phyloP scores from a whole-genome alignment of 169 alveolate genomes.

The Theileria parva region DNA sequence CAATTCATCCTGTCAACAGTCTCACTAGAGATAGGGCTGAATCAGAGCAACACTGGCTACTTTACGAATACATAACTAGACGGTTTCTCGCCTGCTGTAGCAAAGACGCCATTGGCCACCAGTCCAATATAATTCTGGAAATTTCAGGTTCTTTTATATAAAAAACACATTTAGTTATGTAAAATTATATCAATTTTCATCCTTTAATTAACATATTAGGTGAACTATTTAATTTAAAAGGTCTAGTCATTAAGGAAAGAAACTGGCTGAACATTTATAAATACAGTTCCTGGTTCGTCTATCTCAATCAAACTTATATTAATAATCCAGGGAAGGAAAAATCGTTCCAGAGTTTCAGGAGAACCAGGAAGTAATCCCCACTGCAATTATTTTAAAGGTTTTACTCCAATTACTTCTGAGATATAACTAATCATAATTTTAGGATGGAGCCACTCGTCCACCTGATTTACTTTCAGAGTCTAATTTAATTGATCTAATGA shows the following conservation, averaged over 20 bases:
- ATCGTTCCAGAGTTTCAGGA: slow-evolving; percentile 79
- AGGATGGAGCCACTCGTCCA: slow-evolving; percentile 86
- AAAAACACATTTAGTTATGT: neutral
- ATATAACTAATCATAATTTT: neutral
- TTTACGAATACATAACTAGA: slow-evolving; percentile 79
- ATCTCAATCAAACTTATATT: neutral
- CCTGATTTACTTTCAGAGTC: slow-evolving; percentile 92
- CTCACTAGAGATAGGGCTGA: slow-evolving; percentile 76
- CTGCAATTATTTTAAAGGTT: slow-evolving; percentile 62
- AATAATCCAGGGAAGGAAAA: slow-evolving; percentile 48
- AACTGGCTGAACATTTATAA: slow-evolving; percentile 65
- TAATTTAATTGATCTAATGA: slow-evolving; percentile 93
- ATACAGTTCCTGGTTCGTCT: slow-evolving; percentile 82
- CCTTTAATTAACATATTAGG: slow-evolving; percentile 10
- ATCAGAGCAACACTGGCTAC: slow-evolving; percentile 72
- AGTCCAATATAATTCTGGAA: slow-evolving; percentile 73
- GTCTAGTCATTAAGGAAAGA: slow-evolving; percentile 46
- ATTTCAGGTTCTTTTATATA: slow-evolving; percentile 49
- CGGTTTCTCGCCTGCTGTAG: slow-evolving; percentile 85
- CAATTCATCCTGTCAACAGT: slow-evolving; percentile 98
- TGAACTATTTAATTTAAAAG: slow-evolving; percentile 46
- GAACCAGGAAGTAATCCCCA: slow-evolving; percentile 78
- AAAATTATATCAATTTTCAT: too few species aligned
- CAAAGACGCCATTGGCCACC: slow-evolving; percentile 78
- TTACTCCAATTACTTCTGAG: neutral